Percentiles rank a stretch among this genome's conserved stretches.
phyloP scores from a whole-genome alignment of 805 yeast genomes.

The Kluyveromyces siamensis region DNA sequence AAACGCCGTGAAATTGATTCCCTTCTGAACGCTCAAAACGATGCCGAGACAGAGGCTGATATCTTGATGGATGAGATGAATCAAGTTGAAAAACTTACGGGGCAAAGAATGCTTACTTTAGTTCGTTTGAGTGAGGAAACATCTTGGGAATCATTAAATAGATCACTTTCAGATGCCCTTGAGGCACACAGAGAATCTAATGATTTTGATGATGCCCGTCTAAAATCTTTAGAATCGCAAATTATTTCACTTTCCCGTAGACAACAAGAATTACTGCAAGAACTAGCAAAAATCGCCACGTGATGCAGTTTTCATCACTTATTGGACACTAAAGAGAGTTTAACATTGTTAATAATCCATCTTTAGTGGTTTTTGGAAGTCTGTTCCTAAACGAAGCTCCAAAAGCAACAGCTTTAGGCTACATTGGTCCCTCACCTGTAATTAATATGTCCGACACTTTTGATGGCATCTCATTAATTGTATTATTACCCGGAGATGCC shows the following conservation, averaged over 20 bases:
- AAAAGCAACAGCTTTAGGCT: too few relatives aligned
- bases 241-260: not conserved
- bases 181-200: not conserved
- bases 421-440: too few relatives aligned
- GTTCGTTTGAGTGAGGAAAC: not conserved
- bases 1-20: constrained; percentile 14
- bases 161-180: not conserved
- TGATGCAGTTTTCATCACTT: not conserved
- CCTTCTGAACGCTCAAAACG: constrained; percentile 9
- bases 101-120: not conserved
- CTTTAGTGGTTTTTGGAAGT: too few relatives aligned
- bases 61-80: not conserved
- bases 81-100: not conserved
- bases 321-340: too few relatives aligned
- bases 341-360: too few relatives aligned
- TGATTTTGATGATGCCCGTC: not conserved
- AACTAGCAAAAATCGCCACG: not conserved
- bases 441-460: too few relatives aligned
- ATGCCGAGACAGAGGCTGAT: not conserved
- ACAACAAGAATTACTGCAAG: not conserved
- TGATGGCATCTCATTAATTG: too few relatives aligned
- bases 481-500: too few relatives aligned
- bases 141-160: not conserved
- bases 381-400: too few relatives aligned
- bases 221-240: not conserved